Percentiles rank a stretch among this genome's conserved stretches.
Evolutionary conservation across 768 basidiomycete species (phyloP).

Genomic region (Lentinula aciculospora): DNA sequence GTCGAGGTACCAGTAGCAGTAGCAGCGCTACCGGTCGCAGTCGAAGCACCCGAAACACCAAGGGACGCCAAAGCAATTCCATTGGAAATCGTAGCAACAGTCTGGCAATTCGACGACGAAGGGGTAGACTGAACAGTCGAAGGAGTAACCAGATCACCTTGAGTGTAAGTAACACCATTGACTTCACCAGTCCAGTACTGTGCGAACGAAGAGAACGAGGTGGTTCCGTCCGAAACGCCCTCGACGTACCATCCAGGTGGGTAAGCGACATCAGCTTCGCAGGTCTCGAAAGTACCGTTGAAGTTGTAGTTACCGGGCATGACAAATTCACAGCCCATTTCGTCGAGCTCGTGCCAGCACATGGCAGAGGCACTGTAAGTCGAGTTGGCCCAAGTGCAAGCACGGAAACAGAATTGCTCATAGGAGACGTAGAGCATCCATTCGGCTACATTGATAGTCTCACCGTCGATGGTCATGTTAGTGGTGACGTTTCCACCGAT

Average conservation of each 20-base stretch:
- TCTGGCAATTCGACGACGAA: conserved; percentile 33
- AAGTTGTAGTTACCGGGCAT: conserved; percentile 42
- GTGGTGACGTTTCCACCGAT: conserved; percentile 42
- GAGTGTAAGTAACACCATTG: conserved; percentile 29
- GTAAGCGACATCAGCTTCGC: conserved; percentile 40
- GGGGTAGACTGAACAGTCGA: conserved; percentile 27
- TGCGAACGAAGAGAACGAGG: conserved; percentile 36
- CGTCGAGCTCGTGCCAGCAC: conserved; percentile 43
- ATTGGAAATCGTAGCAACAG: conserved; percentile 30
- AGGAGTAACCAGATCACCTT: conserved; percentile 34
- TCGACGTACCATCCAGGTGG: conserved; percentile 43
- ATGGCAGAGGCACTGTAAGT: conserved; percentile 35
- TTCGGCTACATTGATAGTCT: conserved; percentile 30
- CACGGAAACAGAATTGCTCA: conserved; percentile 20
- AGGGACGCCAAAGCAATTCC: conserved; percentile 26
- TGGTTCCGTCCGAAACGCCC: conserved; percentile 28
- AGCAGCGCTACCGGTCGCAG: conserved; percentile 9
- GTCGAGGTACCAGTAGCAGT: conserved; percentile 7
- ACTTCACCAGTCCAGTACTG: conserved; percentile 34
- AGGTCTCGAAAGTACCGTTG: conserved; percentile 36
- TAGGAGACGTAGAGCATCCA: conserved; percentile 26
- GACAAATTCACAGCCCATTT: conserved; percentile 39
- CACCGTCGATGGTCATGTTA: conserved; percentile 26
- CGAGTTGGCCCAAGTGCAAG: conserved; percentile 37
- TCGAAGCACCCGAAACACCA: conserved; percentile 9